A percentile compares a stretch with the other conserved stretches of the same genome.
phyloP scores from a whole-genome alignment of 2,329 filamentous ascomycete genomes.

The Coniella lustricola region DNA sequence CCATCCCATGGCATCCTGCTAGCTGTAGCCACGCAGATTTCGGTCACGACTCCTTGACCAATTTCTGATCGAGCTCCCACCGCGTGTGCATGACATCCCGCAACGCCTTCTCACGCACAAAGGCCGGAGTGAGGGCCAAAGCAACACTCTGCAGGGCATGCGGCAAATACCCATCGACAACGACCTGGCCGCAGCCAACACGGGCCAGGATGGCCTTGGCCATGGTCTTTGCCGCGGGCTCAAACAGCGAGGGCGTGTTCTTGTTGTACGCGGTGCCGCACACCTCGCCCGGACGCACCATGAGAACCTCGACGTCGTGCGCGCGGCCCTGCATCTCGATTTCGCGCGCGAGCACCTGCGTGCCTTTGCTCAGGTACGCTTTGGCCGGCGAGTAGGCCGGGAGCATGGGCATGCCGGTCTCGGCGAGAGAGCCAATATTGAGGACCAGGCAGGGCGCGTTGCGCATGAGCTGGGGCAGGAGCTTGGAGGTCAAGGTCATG shows the following conservation, averaged over 20 bases:
- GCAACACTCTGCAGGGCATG: slow-evolving; percentile 16
- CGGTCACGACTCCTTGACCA: neutral
- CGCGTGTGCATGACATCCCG: neutral
- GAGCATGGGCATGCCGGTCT: slow-evolving; percentile 39
- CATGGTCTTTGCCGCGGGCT: slow-evolving; percentile 17
- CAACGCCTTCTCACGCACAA: neutral
- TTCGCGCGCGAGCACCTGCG: slow-evolving; percentile 17
- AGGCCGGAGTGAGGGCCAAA: slow-evolving; percentile 9
- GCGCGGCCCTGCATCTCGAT: slow-evolving; percentile 12
- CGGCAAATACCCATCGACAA: slow-evolving; percentile 18
- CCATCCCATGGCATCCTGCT: too few relatives aligned
- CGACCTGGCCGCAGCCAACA: slow-evolving; percentile 18
- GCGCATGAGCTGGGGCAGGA: slow-evolving; percentile 36
- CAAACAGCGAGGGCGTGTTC: slow-evolving; percentile 12
- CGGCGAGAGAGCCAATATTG: slow-evolving; percentile 41
- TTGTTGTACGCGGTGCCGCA: slow-evolving; percentile 17
- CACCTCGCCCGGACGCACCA: slow-evolving; percentile 18
- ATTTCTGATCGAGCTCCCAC: slow-evolving; percentile 7
- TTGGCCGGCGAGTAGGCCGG: slow-evolving; percentile 26
- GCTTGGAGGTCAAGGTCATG: slow-evolving; percentile 36
- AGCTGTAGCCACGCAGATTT: too few relatives aligned
- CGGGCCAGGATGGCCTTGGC: slow-evolving; percentile 18
- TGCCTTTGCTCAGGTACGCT: slow-evolving; percentile 14
- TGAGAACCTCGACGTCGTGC: slow-evolving; percentile 19
- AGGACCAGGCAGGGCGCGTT: slow-evolving; percentile 39